Evolutionary conservation across 176 grass and related monocot genomes (phyloP), one percentile per base, ranked within the genome.

Genomic region (Aegilops speltoides): DNA sequence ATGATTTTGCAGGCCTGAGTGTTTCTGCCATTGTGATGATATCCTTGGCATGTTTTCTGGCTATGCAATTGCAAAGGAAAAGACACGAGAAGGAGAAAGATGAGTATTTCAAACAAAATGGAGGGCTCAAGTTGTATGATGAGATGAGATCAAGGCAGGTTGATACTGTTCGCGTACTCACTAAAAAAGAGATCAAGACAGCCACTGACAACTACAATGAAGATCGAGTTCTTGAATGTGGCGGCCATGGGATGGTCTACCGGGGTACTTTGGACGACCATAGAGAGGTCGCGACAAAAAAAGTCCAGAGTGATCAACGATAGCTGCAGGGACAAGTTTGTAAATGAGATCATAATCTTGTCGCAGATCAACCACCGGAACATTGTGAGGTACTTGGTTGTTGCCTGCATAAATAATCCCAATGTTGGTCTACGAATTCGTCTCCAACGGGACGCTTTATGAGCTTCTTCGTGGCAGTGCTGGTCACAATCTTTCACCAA

Each of bases 291-390:
- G 87, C 87, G 10, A 76, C 81, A 20, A 89, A 89, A 89, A 16
- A 71, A 66, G n/a, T 45, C 83, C 41, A 86, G 75, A 75, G 63
- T 81, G 14, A 64, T 41, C 9, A 86, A 89, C 6, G 62, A 73
- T 8, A 59, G 67, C 2, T 79, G 48, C 50, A 88, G 56, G 17
- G 86, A 88, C 0, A 68, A 83, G 59, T 79, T 88, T 24, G 68
- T 88, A 6, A 88, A 88, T 46, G 80, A 88, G 86, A 72, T 83
- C 11, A 71, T 79, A 57, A 89, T 89, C 38, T 82, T 89, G 46
- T 89, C 83, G 23, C 83, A 89, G 36, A 68, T 89, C 20, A 89
- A 89, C 68, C 88, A 89, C 54, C 20, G 76, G 23, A 86, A 68
- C 65, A 65, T 89, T 28, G 83, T 89, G 20, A 64, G 82, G 10